A percentile compares a stretch with the other conserved stretches of the same genome.
Evolutionary conservation across 306 rosid species (phyloP).

Genomic region (Betula pendula): DNA sequence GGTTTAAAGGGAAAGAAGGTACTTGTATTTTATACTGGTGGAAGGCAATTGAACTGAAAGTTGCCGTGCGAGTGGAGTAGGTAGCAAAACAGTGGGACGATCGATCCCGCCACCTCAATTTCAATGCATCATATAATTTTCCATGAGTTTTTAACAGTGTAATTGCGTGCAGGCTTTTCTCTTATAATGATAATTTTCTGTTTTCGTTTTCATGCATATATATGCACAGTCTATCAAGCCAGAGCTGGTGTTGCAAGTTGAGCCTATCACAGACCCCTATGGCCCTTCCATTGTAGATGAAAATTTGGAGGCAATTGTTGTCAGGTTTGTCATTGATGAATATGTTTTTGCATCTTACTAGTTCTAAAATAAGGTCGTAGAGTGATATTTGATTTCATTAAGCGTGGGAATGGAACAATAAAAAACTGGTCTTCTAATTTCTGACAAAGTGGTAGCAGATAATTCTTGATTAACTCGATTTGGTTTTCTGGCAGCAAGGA

Average conservation of each 20-base stretch:
- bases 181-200: conserved; percentile 11
- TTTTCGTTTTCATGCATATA: conserved; percentile 10
- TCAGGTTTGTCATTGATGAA: conserved; percentile 57
- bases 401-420: no score
- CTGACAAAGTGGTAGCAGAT: not conserved
- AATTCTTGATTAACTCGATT: conserved; percentile 21
- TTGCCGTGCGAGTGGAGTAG: not conserved
- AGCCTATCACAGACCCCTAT: conserved; percentile 81
- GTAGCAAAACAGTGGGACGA: not conserved
- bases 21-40: not conserved
- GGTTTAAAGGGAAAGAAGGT: not conserved
- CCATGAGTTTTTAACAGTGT: not conserved
- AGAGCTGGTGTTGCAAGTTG: conserved; percentile 68
- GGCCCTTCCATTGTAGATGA: conserved; percentile 90
- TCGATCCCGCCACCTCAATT: not conserved
- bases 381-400: not conserved
- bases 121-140: not conserved
- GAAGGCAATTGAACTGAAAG: conserved; percentile 5
- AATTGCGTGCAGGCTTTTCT: not conserved
- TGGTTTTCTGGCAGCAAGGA: conserved; percentile 70
- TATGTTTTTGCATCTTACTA: not conserved
- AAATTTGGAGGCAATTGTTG: conserved; percentile 85
- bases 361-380: conserved; percentile 15
- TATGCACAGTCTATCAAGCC: conserved; percentile 77
- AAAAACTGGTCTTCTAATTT: no score